A percentile compares a stretch with the other conserved stretches of the same genome.
Conservation (phyloP, 306 rosid genomes). For the Quercus robur region DNA sequence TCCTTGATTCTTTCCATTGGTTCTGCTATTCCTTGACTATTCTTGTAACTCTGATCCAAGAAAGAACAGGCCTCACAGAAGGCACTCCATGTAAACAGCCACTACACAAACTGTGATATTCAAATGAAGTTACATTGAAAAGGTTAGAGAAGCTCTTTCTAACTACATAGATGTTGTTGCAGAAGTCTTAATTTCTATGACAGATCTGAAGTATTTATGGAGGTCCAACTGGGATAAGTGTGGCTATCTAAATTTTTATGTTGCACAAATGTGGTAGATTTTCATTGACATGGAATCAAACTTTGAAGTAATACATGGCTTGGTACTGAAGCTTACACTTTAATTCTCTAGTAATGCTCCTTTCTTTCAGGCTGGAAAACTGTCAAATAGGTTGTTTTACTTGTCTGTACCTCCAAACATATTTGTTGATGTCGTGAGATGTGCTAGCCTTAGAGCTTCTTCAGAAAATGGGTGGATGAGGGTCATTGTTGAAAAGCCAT, state of each 20-base stretch:
- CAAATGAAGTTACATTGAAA: too few species aligned
- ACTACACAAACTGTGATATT: too few species aligned
- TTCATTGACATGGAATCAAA: not conserved
- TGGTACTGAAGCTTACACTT: conserved; percentile 11
- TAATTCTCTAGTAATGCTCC: conserved; percentile 20
- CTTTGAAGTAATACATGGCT: not conserved
- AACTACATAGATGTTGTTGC: too few species aligned
- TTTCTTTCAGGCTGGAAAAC: conserved; percentile 69
- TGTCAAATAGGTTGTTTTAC: conserved; percentile 78
- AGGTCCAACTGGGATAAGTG: too few species aligned
- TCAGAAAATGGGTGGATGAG: conserved; percentile 90
- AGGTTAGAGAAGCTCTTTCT: too few species aligned
- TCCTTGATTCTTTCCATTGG: too few species aligned
- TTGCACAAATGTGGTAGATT: not conserved
- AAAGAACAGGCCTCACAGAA: too few species aligned
- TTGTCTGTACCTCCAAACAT: conserved; percentile 90
- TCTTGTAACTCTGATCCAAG: too few species aligned
- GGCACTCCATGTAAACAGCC: too few species aligned
- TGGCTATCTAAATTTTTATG: not conserved
- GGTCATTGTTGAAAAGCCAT: conserved; percentile 96
- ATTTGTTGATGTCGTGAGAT: conserved; percentile 80
- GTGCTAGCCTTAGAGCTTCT: conserved; percentile 81
- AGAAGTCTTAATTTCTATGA: too few species aligned
- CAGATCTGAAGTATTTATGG: too few species aligned
- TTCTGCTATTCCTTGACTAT: too few species aligned